These are phyloP conservation scores for Benincasa hispida DNA, from an alignment of 306 rosid genomes.

Conservation along the genomic window DNA sequence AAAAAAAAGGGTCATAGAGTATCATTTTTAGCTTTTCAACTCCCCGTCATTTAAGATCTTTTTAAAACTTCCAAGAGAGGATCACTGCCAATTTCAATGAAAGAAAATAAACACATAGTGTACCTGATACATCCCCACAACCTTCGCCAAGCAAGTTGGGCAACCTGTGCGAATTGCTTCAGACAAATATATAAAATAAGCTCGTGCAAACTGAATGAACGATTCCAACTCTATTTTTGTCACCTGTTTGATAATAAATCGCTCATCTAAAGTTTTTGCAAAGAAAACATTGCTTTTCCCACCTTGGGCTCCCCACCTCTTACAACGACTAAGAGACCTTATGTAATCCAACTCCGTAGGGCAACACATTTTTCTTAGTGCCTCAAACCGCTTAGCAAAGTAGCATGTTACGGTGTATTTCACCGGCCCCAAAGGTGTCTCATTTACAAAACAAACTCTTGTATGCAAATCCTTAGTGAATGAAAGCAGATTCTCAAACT, in stretches of 20 bases:
- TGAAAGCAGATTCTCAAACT: constrained; percentile 36
- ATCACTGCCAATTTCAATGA: background rate
- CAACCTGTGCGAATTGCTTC: constrained; percentile 60
- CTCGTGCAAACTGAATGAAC: constrained; percentile 69
- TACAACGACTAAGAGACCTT: constrained; percentile 92
- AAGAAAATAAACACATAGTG: background rate
- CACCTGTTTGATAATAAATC: constrained; percentile 84
- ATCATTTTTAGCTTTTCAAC: background rate
- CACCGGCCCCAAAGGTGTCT: constrained; percentile 59
- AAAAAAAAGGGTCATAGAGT: background rate
- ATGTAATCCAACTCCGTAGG: constrained; percentile 73
- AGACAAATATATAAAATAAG: constrained; percentile 75
- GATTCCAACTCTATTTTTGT: constrained; percentile 94
- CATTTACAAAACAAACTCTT: constrained; percentile 76
- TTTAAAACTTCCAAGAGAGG: background rate
- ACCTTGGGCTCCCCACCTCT: constrained; percentile 97
- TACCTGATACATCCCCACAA: constrained; percentile 98
- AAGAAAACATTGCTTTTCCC: constrained; percentile 97
- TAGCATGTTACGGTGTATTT: constrained; percentile 66
- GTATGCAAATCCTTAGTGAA: constrained; percentile 61
- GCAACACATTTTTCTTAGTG: constrained; percentile 77
- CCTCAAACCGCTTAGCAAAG: constrained; percentile 75
- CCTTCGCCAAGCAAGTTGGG: constrained; percentile 93
- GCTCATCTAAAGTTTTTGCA: constrained; percentile 88
- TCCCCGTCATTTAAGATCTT: background rate